Percentiles rank a stretch among this genome's conserved stretches.
phyloP scores from a whole-genome alignment of 2,329 filamentous ascomycete genomes.

The Pseudogymnoascus sp. region DNA sequence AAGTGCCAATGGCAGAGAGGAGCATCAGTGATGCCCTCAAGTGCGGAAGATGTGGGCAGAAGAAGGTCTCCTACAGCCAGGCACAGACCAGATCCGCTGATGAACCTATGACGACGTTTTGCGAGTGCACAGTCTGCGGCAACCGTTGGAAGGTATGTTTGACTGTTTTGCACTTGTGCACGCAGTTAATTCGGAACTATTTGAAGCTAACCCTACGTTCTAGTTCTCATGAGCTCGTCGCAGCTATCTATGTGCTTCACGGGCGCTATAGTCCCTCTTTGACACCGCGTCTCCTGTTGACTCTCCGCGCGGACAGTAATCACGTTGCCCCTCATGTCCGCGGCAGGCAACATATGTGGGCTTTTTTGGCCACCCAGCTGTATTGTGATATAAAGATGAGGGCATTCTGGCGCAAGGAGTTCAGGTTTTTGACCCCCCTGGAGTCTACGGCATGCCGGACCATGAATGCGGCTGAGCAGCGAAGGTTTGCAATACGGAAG shows the following conservation, averaged over 20 bases:
- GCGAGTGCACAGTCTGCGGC: slow-evolving; percentile 62
- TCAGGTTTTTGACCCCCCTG: neutral
- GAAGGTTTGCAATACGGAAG: slow-evolving; percentile 3
- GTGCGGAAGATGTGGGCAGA: slow-evolving; percentile 87
- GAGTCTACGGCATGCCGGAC: neutral
- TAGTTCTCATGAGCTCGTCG: slow-evolving; percentile 27
- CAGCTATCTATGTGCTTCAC: neutral
- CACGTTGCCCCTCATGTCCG: neutral
- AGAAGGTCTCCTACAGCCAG: slow-evolving; percentile 91
- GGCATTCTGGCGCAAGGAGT: slow-evolving; percentile 7
- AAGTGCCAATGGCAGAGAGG: slow-evolving; percentile 87
- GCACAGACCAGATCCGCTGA: slow-evolving; percentile 93
- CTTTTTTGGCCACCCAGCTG: slow-evolving; percentile 2
- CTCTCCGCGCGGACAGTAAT: neutral
- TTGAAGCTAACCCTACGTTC: slow-evolving; percentile 1
- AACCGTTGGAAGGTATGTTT: slow-evolving; percentile 62
- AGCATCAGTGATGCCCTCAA: slow-evolving; percentile 80
- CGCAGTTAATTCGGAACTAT: slow-evolving; percentile 4
- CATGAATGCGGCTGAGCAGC: neutral
- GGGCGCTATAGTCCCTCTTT: slow-evolving; percentile 2
- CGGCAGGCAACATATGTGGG: neutral
- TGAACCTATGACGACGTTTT: slow-evolving; percentile 80
- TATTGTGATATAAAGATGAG: slow-evolving; percentile 2
- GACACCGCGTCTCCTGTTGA: neutral
- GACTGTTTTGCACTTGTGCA: slow-evolving; percentile 8